phyloP scores from a whole-genome alignment of 257 asterid genomes.

The Petunia axillaris region DNA sequence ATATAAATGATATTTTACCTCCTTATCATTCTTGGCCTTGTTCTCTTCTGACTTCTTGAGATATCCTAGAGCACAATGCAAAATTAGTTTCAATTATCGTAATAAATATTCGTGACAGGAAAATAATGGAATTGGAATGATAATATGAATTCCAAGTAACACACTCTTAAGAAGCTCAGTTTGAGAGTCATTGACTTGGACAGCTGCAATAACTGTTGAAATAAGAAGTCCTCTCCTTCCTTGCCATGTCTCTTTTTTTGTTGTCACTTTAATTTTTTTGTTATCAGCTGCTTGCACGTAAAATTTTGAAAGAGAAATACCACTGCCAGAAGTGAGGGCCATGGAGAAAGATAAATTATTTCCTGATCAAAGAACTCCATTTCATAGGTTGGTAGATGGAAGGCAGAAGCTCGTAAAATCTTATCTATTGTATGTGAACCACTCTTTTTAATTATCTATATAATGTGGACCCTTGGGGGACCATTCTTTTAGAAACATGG shows the following conservation, averaged over 20 bases:
- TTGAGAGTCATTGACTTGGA: conserved; percentile 50
- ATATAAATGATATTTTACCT: conserved; percentile 46
- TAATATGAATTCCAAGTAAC: conserved; percentile 1
- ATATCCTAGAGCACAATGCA: conserved; percentile 49
- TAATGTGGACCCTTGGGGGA: conserved; percentile 12
- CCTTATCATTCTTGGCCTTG: conserved; percentile 82
- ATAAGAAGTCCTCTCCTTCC: conserved; percentile 65
- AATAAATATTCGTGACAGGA: neutral
- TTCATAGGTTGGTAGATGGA: conserved; percentile 2
- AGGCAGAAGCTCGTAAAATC: neutral
- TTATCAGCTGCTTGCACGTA: conserved; percentile 33
- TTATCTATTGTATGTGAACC: conserved; percentile 10
- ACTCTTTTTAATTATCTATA: neutral
- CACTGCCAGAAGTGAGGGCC: conserved; percentile 43
- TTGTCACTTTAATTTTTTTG: conserved; percentile 31
- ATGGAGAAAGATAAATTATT: conserved; percentile 27
- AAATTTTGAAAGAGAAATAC: conserved; percentile 31
- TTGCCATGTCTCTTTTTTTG: conserved; percentile 27
- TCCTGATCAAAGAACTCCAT: neutral
- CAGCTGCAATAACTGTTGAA: conserved; percentile 40
- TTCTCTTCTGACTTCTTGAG: conserved; percentile 86
- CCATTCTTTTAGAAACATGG: neutral
- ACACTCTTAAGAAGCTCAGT: conserved; percentile 74
- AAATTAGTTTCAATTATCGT: neutral
- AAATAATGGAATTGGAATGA: neutral